Evolutionary conservation across 352 stramenopile genomes (phyloP).

Genomic region (Pythium plurisporium): DNA sequence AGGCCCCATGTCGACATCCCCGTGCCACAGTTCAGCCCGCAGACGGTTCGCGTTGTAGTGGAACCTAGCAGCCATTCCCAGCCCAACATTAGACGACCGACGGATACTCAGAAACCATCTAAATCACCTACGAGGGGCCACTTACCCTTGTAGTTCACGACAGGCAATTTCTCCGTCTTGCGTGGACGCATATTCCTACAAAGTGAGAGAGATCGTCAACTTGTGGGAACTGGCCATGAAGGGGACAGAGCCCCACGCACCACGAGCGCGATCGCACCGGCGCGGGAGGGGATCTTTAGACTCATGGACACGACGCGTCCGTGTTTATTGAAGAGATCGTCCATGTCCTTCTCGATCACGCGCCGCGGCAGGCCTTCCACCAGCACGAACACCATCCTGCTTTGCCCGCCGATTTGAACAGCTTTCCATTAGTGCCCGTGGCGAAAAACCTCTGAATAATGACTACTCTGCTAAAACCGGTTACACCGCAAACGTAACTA

Average conservation of each 20-base stretch:
- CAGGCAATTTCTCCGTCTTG: slow-evolving; percentile 52
- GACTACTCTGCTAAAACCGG: neutral
- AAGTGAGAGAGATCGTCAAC: too few species aligned
- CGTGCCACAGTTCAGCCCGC: slow-evolving; percentile 16
- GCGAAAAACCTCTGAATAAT: neutral
- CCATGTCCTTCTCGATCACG: slow-evolving; percentile 52
- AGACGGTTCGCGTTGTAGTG: slow-evolving; percentile 33
- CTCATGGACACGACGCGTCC: slow-evolving; percentile 37
- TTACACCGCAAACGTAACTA: too few species aligned
- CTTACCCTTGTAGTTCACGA: slow-evolving; percentile 52
- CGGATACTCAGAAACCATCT: neutral
- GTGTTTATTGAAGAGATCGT: slow-evolving; percentile 49
- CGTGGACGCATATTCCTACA: slow-evolving; percentile 54
- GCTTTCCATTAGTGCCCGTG: neutral
- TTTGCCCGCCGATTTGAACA: neutral
- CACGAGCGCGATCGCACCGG: slow-evolving; percentile 52
- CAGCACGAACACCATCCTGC: slow-evolving; percentile 7
- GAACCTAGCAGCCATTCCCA: neutral
- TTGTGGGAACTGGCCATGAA: too few species aligned
- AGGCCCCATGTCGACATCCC: neutral
- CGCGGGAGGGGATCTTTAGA: slow-evolving; percentile 52
- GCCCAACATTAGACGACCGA: neutral
- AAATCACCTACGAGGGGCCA: too few species aligned
- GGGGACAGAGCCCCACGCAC: too few species aligned
- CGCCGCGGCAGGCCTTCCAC: slow-evolving; percentile 60